A percentile compares a stretch with the other conserved stretches of the same genome.
Conservation (phyloP, 441 rosid species). For the Populus hybrid region DNA sequence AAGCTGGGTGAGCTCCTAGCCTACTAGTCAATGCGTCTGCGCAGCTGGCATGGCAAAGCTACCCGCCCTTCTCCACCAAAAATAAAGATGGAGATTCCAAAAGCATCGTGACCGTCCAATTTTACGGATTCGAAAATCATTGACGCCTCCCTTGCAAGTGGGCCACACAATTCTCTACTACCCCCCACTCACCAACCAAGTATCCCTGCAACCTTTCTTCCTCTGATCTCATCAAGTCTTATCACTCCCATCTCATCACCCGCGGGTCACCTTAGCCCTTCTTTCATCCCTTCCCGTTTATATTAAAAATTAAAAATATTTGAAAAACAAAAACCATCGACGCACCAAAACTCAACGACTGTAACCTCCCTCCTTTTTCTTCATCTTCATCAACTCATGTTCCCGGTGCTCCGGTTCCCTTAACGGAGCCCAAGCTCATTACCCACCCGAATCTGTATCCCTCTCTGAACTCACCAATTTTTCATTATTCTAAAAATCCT, state of each 20-base stretch:
- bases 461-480: neutral
- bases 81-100: too few relatives aligned
- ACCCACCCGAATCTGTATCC: neutral
- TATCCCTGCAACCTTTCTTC: too few relatives aligned
- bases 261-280: too few relatives aligned
- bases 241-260: too few relatives aligned
- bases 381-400: slow-evolving; percentile 26
- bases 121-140: too few relatives aligned
- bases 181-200: too few relatives aligned
- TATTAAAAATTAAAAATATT: too few relatives aligned
- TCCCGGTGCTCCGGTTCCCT: slow-evolving; percentile 64
- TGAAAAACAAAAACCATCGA: neutral
- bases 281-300: too few relatives aligned
- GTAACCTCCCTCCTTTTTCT: slow-evolving; percentile 21
- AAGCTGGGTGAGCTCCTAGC: neutral
- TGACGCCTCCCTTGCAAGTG: too few relatives aligned
- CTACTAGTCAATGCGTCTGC: neutral
- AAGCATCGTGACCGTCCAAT: too few relatives aligned
- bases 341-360: neutral
- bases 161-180: too few relatives aligned
- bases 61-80: neutral
- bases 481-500: slow-evolving; percentile 20
- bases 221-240: too few relatives aligned
- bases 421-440: slow-evolving; percentile 52
- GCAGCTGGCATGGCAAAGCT: neutral